Evolutionary conservation across 305 asterid genomes (phyloP).

Genomic region (Caryopteris hybrid): DNA sequence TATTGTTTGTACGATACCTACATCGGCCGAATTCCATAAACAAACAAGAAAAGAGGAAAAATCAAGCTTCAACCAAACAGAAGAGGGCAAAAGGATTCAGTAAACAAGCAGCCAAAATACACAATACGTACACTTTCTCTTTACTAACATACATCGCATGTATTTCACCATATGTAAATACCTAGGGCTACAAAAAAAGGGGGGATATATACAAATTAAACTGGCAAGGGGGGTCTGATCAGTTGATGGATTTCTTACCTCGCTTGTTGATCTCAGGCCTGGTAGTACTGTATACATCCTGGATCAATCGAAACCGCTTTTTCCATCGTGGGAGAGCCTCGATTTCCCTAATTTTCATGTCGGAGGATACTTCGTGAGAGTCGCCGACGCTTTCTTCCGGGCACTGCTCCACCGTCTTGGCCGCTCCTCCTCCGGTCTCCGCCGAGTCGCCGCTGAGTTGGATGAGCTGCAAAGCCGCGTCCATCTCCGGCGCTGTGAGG

Average conservation of each 20-base stretch:
- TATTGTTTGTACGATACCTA: no score
- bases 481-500: constrained; percentile 58
- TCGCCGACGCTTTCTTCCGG: constrained; percentile 52
- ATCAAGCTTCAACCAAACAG: no score
- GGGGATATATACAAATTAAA: no score
- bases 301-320: constrained; percentile 49
- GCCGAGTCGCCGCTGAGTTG: constrained; percentile 76
- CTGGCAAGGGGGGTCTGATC: neutral
- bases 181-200: no score
- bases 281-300: constrained; percentile 43
- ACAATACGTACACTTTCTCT: no score
- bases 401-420: constrained; percentile 24
- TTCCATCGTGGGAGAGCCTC: constrained; percentile 33
- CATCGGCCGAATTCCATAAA: no score
- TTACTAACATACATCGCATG: no score
- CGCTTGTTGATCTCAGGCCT: constrained; percentile 22
- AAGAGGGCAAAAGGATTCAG: no score
- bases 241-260: constrained; percentile 18
- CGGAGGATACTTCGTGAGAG: constrained; percentile 44
- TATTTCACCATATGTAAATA: no score
- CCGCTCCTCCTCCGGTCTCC: constrained; percentile 15
- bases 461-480: constrained; percentile 65
- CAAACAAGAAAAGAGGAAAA: no score
- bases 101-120: no score
- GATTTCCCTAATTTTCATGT: neutral